Conservation (phyloP, 1,139 yeast genomes). For the Hyphopichia fennica region DNA sequence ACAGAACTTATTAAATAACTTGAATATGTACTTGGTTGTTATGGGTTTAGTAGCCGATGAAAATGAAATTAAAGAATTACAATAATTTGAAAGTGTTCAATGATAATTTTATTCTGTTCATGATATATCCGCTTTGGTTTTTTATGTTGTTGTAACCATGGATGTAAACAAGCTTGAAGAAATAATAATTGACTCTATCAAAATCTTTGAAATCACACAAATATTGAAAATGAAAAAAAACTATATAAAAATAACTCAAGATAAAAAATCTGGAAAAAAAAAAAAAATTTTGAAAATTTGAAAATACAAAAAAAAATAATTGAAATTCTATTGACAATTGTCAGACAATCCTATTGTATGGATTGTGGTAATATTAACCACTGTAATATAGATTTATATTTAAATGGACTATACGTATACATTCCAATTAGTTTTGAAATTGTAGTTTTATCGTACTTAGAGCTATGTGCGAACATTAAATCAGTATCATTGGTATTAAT, state of each 20-base stretch:
- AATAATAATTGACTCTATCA: neutral
- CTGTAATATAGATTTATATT: neutral
- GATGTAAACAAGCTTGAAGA: neutral
- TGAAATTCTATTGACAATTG: too few species aligned
- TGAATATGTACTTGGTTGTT: conserved; percentile 91
- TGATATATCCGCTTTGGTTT: neutral
- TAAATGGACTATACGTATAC: conserved; percentile 14
- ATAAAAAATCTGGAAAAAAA: neutral
- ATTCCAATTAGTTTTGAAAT: too few species aligned
- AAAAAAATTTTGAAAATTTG: neutral
- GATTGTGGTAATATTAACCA: neutral
- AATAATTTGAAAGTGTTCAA: too few species aligned
- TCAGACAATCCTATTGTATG: neutral
- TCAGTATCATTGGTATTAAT: too few species aligned
- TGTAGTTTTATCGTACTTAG: too few species aligned
- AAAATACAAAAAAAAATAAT: neutral
- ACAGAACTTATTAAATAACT: conserved; percentile 69
- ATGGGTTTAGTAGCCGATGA: conserved; percentile 94
- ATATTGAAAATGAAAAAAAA: too few species aligned
- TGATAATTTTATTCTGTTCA: neutral
- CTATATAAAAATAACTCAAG: too few species aligned
- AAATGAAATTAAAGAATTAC: conserved; percentile 55
- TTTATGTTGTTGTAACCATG: conserved; percentile 1
- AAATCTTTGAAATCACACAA: neutral
- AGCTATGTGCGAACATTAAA: too few species aligned